Percentiles rank a stretch among this genome's conserved stretches.
Conservation (phyloP, 768 basidiomycete genomes). For the Strobilomyces dryophilus region DNA sequence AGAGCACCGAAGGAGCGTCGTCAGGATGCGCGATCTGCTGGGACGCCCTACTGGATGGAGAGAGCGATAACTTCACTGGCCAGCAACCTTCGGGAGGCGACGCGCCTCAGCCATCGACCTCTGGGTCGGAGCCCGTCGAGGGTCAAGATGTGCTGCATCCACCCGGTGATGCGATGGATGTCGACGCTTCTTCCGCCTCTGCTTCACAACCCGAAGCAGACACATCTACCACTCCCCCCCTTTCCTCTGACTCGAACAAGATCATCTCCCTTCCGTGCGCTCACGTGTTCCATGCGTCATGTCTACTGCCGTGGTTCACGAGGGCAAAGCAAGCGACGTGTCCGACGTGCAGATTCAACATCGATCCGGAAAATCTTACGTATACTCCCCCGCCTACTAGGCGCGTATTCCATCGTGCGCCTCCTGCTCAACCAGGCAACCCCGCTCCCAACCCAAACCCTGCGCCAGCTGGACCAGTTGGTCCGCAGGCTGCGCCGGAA, state of each 20-base stretch:
- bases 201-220: constrained; percentile 10
- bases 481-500: constrained; percentile 5
- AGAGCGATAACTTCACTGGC: constrained; percentile 33
- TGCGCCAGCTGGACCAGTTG: constrained; percentile 7
- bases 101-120: neutral
- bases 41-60: constrained; percentile 55
- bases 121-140: neutral
- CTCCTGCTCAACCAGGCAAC: constrained; percentile 12
- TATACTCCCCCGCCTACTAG: constrained; percentile 29
- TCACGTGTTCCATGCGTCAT: constrained; percentile 77
- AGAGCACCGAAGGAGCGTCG: constrained; percentile 32
- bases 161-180: constrained; percentile 13
- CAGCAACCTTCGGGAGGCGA: constrained; percentile 11
- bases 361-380: constrained; percentile 75
- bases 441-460: constrained; percentile 16
- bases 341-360: constrained; percentile 78
- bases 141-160: constrained; percentile 5
- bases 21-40: constrained; percentile 72
- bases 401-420: constrained; percentile 14
- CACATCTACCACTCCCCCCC: constrained; percentile 3
- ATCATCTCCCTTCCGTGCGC: constrained; percentile 75
- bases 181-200: constrained; percentile 15
- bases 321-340: constrained; percentile 76
- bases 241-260: constrained; percentile 29
- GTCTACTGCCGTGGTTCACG: constrained; percentile 81